Evolutionary conservation across 192 early-diverging fungal genomes (phyloP), one percentile per base, ranked within the genome.

Genomic region (Podila epigama): DNA sequence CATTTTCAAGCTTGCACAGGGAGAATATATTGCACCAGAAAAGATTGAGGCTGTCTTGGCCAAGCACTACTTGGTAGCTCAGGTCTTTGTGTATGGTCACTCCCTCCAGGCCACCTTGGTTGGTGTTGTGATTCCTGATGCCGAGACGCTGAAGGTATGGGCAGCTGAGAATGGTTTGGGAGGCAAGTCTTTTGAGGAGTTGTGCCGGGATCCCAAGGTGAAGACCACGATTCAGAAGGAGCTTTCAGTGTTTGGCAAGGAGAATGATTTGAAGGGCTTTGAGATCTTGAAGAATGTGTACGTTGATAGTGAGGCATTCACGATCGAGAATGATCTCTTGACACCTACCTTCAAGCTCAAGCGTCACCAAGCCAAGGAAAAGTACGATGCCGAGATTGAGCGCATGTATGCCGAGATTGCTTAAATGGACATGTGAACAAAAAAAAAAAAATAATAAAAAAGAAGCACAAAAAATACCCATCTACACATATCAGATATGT

Each of bases 1-100:
- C 79, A 90, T 93, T 36, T 91, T 94, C 81, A 92, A 93, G 83
- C 84, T 97, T 36, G 83, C 92, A 27, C 93, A 96, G 79, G 97
- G 97, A 55, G 95, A 96, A 81, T 97, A 95, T 70, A 87, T 98
- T 67, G 94, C 96, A 6, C 94, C 95, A 27, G 97, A 98, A 75
- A 95, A 95, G 78, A 86, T 97, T 42, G 96, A 98, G 78, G 86
- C 85, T 48, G 83, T 92, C 11, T 93, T 91, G 75, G 79, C 80
- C 55, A 92, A 92, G 75, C 84, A 90, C 81, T 80, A 80, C 58
- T 79, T 93, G 31, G 82, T 97, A 9, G 86, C 92, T 32, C 95
- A 98, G 83, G 84, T 92, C 41, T 97, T 91, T 82, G 92, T 99
- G 16, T 91, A 98, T 81, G 97, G 97, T 59, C 93, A 98, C 70